phyloP scores from a whole-genome alignment of 148 eudicot species.

The Camellia japonica region DNA sequence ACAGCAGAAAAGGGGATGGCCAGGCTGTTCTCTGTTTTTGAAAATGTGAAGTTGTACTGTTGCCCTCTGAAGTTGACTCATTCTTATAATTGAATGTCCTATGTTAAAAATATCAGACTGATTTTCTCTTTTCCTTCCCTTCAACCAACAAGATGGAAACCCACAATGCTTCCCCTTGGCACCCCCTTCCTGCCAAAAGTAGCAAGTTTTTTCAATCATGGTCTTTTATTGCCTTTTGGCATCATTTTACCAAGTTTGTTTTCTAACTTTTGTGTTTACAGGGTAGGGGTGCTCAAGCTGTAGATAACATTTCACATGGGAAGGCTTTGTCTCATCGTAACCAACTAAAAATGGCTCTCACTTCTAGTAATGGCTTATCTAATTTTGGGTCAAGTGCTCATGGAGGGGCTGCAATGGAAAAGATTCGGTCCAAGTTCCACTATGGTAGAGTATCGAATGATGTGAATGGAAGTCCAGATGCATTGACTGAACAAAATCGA shows the following conservation, averaged over 20 bases:
- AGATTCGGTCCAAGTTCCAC: conserved; percentile 44
- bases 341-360: conserved; percentile 40
- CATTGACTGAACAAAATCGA: conserved; percentile 53
- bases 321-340: conserved; percentile 43
- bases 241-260: background rate
- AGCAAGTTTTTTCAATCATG: background rate
- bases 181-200: background rate
- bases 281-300: conserved; percentile 49
- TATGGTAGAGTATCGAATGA: conserved; percentile 39
- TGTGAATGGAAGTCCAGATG: conserved; percentile 42
- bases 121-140: background rate
- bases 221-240: background rate
- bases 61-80: too few species aligned
- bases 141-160: background rate
- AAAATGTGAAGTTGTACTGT: too few species aligned
- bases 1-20: too few species aligned
- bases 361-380: conserved; percentile 46
- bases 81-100: too few species aligned
- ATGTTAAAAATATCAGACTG: too few species aligned
- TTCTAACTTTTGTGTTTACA: conserved; percentile 20
- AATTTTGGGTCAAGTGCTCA: conserved; percentile 41
- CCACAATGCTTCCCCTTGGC: background rate
- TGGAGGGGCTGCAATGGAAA: conserved; percentile 35
- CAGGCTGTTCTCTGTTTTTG: too few species aligned
- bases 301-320: conserved; percentile 35